Base-by-base conservation (phyloP, 495 filamentous ascomycete genomes). In the Penicillium antarcticum region DNA sequence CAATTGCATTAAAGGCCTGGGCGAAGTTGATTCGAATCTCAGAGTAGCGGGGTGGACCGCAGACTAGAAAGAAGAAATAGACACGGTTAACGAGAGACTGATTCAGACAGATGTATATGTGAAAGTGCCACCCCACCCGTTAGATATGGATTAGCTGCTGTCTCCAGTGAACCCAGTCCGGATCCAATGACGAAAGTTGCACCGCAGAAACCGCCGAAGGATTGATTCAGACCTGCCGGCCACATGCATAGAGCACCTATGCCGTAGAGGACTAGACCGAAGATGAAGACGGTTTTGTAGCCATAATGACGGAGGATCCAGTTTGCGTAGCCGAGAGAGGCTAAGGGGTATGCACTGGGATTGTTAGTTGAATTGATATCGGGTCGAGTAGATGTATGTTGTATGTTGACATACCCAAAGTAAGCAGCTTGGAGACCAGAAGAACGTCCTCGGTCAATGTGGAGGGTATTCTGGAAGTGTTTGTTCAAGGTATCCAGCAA, bases 1-100 rank as follows among this genome's bases (percentile, higher is more conserved):
- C 82, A 24, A 87, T 73, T 4, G 77, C 87, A 56, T 89, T 86
- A 40, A 90, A 77, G 10, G 76, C 85, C 58, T 89, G 86, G 1
- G 86, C 79, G 12, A 88, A 58, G 34, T 88, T 81, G 45, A 91
- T 77, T 26, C 87, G 77, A 55, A 80, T 71, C 47, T 81, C 78
- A 12, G 75, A 63, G 56, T 78, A 79, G 16, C 70, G 62, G 4
- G 75, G 76, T 6, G 78, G 78, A 38, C 77, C 78, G 45, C 75
- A 78, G 23, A 80, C 72, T 75, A n/a, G n/a, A 33, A 3, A 31
- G 14, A 5, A 13, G 46, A 40, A 54, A 51, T 14, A 19, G 21
- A 24, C 29, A n/a, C 37, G 21, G 42, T 0, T 21, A 18, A 37
- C 8, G 7, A 4, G 14, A 35, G 0, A 12, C 1, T 18, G 0